A percentile compares a stretch with the other conserved stretches of the same genome.
Conservation (phyloP, 805 yeast genomes). For the Teunomyces tritomae region DNA sequence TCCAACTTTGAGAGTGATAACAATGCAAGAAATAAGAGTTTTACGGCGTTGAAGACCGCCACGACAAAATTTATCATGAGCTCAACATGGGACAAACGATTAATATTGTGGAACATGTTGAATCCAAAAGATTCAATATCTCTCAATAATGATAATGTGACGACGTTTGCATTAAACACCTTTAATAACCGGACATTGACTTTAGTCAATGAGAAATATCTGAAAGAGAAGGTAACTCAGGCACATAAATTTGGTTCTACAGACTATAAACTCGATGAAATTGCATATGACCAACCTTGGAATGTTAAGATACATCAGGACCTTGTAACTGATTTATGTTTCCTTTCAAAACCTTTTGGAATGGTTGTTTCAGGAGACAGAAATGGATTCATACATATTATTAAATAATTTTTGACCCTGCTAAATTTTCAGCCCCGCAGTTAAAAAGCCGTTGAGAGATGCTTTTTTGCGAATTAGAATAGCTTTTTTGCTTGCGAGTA, state of each 20-base stretch:
- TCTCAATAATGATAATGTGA: conserved; percentile 15
- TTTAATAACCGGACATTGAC: conserved; percentile 34
- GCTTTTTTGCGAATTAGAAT: not conserved
- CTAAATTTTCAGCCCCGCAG: not conserved
- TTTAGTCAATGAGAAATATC: conserved; percentile 39
- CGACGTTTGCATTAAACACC: conserved; percentile 14
- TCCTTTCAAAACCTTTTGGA: conserved; percentile 49
- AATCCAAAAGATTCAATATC: conserved; percentile 16
- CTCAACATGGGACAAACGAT: conserved; percentile 26
- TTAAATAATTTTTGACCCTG: not conserved
- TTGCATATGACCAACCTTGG: conserved; percentile 42
- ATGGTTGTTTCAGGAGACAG: conserved; percentile 67
- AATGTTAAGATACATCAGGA: conserved; percentile 48
- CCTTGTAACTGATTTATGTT: conserved; percentile 45
- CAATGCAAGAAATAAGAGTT: conserved; percentile 8
- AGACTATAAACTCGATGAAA: conserved; percentile 5
- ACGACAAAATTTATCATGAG: conserved; percentile 15
- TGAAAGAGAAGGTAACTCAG: conserved; percentile 3
- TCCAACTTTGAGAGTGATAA: conserved; percentile 5
- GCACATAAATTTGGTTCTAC: not conserved
- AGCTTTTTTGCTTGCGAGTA: not conserved
- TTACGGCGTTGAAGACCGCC: conserved; percentile 11
- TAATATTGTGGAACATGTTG: conserved; percentile 28
- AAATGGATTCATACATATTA: conserved; percentile 61
- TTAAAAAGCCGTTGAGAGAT: not conserved